Evolutionary conservation across 345 rosid species (phyloP).

Genomic region (Eucalyptus melliodora): DNA sequence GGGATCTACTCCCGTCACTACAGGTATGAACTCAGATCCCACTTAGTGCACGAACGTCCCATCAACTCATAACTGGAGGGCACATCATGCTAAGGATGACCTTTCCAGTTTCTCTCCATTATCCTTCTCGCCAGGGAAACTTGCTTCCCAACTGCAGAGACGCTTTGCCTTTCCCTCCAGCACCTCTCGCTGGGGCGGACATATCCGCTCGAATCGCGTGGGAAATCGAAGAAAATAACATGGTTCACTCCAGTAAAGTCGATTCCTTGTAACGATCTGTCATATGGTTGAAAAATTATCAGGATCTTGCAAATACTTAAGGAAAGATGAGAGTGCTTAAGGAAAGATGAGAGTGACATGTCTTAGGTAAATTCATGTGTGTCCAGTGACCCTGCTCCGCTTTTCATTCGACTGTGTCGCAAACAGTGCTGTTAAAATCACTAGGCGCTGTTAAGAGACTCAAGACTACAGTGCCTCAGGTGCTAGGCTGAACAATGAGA

Average conservation of each 20-base stretch:
- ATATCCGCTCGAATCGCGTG: slow-evolving; percentile 82
- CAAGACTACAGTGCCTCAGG: no score
- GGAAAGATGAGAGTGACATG: neutral
- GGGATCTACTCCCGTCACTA: neutral
- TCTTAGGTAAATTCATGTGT: no score
- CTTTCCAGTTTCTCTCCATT: slow-evolving; percentile 67
- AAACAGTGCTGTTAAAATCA: neutral
- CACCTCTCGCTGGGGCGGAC: slow-evolving; percentile 90
- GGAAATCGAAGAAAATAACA: slow-evolving; percentile 75
- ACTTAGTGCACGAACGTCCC: neutral
- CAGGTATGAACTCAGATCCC: neutral
- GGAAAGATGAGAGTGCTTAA: neutral
- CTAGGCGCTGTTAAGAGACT: neutral
- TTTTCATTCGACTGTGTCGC: accelerated
- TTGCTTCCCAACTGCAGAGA: slow-evolving; percentile 88
- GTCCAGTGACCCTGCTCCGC: no score
- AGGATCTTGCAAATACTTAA: neutral
- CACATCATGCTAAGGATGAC: slow-evolving; percentile 84
- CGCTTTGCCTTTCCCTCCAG: slow-evolving; percentile 55
- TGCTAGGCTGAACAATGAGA: no score
- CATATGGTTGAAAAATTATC: neutral
- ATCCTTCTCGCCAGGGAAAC: slow-evolving; percentile 54
- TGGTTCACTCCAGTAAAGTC: slow-evolving; percentile 77
- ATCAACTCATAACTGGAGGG: slow-evolving; percentile 52
- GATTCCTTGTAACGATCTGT: slow-evolving; percentile 84